A percentile compares a stretch with the other conserved stretches of the same genome.
These are phyloP conservation scores for Pythium oligandrum DNA, from an alignment of 352 stramenopile genomes.

Conservation along the genomic window DNA sequence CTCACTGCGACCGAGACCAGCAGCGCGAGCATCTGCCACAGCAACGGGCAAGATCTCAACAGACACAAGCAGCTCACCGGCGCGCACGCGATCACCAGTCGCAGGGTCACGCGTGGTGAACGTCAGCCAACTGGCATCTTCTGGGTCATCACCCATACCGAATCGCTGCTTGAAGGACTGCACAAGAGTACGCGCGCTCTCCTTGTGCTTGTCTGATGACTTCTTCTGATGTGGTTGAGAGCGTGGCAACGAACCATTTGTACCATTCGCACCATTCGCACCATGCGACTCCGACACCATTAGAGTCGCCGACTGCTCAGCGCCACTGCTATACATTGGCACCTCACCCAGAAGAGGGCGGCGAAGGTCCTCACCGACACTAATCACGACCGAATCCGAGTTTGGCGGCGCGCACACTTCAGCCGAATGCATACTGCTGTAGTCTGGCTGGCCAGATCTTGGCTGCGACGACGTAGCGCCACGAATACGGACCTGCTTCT, in stretches of 20 bases:
- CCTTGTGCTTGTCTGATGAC: conserved; percentile 32
- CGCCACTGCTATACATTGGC: neutral
- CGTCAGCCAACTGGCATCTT: conserved; percentile 73
- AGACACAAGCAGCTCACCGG: conserved; percentile 63
- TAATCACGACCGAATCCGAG: conserved; percentile 12
- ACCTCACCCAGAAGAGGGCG: conserved; percentile 17
- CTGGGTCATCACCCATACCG: conserved; percentile 71
- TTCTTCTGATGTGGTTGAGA: conserved; percentile 7
- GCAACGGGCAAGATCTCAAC: conserved; percentile 68
- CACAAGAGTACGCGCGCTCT: conserved; percentile 61
- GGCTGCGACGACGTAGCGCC: conserved; percentile 3
- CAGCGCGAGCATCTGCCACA: conserved; percentile 49
- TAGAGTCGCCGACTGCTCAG: conserved; percentile 11
- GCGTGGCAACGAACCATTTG: neutral
- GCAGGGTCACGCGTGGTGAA: conserved; percentile 57
- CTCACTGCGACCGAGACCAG: conserved; percentile 68
- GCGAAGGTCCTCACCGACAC: conserved; percentile 17
- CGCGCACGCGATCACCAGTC: conserved; percentile 51
- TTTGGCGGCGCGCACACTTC: neutral
- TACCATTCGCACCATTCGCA: neutral
- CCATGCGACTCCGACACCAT: neutral
- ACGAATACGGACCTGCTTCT: conserved; percentile 50
- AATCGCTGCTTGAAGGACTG: conserved; percentile 72
- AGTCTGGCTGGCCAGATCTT: neutral
- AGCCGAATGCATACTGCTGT: neutral